These are phyloP conservation scores for Beauveria caledonica DNA, from an alignment of 2,329 filamentous ascomycete genomes.

Conservation along the genomic window DNA sequence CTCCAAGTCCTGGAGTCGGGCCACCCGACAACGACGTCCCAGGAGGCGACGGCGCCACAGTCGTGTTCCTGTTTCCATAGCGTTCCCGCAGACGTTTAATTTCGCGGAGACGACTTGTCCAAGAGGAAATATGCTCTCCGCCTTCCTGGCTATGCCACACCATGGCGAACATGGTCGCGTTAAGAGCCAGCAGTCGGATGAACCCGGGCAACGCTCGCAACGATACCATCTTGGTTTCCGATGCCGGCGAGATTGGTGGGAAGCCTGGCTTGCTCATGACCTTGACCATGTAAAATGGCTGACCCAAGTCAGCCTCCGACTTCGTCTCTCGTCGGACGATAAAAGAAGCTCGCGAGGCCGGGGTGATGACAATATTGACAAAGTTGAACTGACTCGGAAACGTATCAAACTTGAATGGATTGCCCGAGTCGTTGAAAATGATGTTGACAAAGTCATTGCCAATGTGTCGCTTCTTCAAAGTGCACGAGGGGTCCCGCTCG, in stretches of 20 bases:
- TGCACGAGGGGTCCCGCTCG: slow-evolving; percentile 65
- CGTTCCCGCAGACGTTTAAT: slow-evolving; percentile 75
- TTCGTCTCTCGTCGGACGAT: slow-evolving; percentile 49
- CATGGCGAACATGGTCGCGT: slow-evolving; percentile 84
- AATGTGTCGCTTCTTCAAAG: slow-evolving; percentile 87
- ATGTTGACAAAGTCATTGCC: slow-evolving; percentile 98
- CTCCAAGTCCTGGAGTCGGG: slow-evolving; percentile 15
- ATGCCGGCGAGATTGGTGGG: slow-evolving; percentile 83
- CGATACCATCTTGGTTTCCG: slow-evolving; percentile 81
- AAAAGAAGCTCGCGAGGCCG: slow-evolving; percentile 71
- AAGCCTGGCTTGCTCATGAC: slow-evolving; percentile 84
- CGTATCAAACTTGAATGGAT: slow-evolving; percentile 79
- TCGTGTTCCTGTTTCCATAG: slow-evolving; percentile 37
- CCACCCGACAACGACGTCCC: slow-evolving; percentile 16
- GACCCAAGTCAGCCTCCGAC: slow-evolving; percentile 28
- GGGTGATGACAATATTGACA: slow-evolving; percentile 92
- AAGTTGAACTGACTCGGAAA: slow-evolving; percentile 95
- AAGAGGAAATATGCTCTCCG: slow-evolving; percentile 79
- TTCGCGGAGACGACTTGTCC: slow-evolving; percentile 78
- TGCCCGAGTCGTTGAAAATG: slow-evolving; percentile 93
- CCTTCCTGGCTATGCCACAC: slow-evolving; percentile 77
- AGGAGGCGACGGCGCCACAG: slow-evolving; percentile 20
- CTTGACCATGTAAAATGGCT: slow-evolving; percentile 76
- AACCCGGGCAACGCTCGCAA: slow-evolving; percentile 75
- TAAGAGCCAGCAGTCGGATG: slow-evolving; percentile 80